These are phyloP conservation scores for Lasiodiplodia sp. DNA, from an alignment of 2,329 filamentous ascomycete species.

Conservation along the genomic window DNA sequence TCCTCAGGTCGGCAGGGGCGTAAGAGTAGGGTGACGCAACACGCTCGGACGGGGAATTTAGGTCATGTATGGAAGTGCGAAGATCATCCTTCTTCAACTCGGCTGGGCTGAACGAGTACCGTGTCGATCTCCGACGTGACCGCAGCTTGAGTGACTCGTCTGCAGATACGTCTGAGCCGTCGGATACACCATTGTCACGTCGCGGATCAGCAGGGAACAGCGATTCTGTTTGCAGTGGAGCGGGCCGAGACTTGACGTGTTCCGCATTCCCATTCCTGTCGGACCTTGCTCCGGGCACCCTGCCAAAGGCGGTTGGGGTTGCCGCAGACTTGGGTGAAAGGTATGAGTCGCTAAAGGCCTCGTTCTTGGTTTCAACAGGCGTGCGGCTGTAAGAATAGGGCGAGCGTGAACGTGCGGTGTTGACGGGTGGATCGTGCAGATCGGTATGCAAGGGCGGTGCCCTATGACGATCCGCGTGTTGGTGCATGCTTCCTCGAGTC, in stretches of 20 bases:
- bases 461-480: constrained; percentile 35
- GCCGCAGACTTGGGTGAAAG: constrained; percentile 35
- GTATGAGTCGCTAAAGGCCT: constrained; percentile 50
- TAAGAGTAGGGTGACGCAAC: constrained; percentile 20
- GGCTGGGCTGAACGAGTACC: constrained; percentile 47
- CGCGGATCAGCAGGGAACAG: constrained; percentile 1
- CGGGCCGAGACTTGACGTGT: constrained; percentile 9
- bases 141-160: constrained; percentile 40
- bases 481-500: constrained; percentile 16
- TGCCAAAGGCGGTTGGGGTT: not conserved
- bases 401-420: constrained; percentile 51
- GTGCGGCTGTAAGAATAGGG: constrained; percentile 55
- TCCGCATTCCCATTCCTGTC: not conserved
- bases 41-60: constrained; percentile 1
- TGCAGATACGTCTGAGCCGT: constrained; percentile 42
- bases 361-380: constrained; percentile 32
- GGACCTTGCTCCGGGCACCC: not conserved
- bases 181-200: constrained; percentile 35
- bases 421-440: constrained; percentile 47
- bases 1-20: constrained; percentile 42
- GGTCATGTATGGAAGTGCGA: constrained; percentile 39
- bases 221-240: constrained; percentile 6
- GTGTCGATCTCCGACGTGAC: constrained; percentile 43
- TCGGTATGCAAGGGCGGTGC: constrained; percentile 44
- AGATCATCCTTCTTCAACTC: constrained; percentile 46